Evolutionary conservation across 495 filamentous ascomycete species (phyloP), one percentile per base, ranked within the genome.

Genomic region (Achaetomiella virescens): DNA sequence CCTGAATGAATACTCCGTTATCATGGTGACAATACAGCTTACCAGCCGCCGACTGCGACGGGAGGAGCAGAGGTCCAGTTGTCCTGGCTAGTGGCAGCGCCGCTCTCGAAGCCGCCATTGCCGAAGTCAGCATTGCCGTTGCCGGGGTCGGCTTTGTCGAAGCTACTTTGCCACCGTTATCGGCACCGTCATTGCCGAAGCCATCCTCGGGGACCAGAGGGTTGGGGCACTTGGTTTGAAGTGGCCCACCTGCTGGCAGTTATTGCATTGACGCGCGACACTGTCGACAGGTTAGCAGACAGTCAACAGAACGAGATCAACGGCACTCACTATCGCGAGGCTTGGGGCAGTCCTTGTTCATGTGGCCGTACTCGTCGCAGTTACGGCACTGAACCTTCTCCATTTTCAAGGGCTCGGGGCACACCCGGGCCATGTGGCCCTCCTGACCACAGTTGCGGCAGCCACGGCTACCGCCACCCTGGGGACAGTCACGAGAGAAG

Each of bases 401-500:
- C 37, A 89, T 82, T 71, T 93, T 90, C 17, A 82, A 81, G 66
- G 89, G 91, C 64, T 74, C 74, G 2, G 64, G 60, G 61, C 70
- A 75, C 15, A 74, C 71, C 22, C 57, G 61, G 1, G 69, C 65
- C 22, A 64, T 78, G 57, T 93, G 89, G 15, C 88, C 88, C 58
- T 88, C 79, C 62, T 86, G 61, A 25, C 75, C 71, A 62, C 91
- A 96, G 60, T 82, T 67, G 45, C 81, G 83, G 74, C 91, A 96
- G n/a, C 72, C 70, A 44, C 77, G 70, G 21, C 73, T 72, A 38
- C 66, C 73, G 44, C 71, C 73, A 45, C 71, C 66, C 59, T 82
- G 75, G 29, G 89, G 89, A 63, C 92, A 97, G 58, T 95, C 90
- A 54, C 81, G 81, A 3, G 87, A 81, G 69, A 91, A 93, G 60